phyloP scores from a whole-genome alignment of 139 green algal genomes.

The Desmodesmus armatus region DNA sequence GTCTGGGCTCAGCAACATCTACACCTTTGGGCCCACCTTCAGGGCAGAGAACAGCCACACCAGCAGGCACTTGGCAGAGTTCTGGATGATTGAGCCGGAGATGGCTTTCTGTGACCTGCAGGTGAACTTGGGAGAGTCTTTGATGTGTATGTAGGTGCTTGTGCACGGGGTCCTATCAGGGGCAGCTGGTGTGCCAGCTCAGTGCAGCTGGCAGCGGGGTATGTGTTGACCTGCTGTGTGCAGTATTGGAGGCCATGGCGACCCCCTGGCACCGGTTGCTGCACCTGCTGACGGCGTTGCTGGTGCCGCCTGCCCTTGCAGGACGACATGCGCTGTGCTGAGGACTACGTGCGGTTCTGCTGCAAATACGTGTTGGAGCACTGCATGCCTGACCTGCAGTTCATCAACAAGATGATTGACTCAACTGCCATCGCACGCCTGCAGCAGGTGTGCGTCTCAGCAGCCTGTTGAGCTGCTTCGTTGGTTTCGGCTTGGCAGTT shows the following conservation, averaged over 20 bases:
- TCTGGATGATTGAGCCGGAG: conserved; percentile 99
- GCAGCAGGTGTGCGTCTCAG: too few relatives aligned
- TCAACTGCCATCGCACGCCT: conserved; percentile 82
- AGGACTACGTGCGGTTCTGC: conserved; percentile 92
- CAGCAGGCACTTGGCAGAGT: conserved; percentile 96
- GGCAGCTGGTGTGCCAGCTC: too few relatives aligned
- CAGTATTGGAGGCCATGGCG: too few relatives aligned
- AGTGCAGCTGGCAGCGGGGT: not conserved
- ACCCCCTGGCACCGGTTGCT: too few relatives aligned
- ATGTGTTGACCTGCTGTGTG: not conserved
- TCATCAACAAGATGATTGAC: conserved; percentile 90
- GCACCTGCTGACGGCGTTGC: not conserved
- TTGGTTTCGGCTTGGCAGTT: too few relatives aligned
- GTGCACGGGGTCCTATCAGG: too few relatives aligned
- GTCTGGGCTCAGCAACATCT: conserved; percentile 89
- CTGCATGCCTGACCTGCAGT: conserved; percentile 71
- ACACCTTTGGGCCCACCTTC: conserved; percentile 97
- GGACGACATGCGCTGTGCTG: conserved; percentile 94
- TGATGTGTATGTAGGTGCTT: too few relatives aligned
- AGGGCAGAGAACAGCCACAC: conserved; percentile 96
- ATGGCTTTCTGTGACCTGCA: conserved; percentile 95
- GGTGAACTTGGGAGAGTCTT: too few relatives aligned
- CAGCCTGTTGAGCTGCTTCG: too few relatives aligned
- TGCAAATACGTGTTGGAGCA: conserved; percentile 81
- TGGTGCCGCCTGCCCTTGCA: conserved; percentile 47